Evolutionary conservation across 2,329 filamentous ascomycete genomes (phyloP), one percentile per base, ranked within the genome.

Genomic region (Fusarium praegraminearum): DNA sequence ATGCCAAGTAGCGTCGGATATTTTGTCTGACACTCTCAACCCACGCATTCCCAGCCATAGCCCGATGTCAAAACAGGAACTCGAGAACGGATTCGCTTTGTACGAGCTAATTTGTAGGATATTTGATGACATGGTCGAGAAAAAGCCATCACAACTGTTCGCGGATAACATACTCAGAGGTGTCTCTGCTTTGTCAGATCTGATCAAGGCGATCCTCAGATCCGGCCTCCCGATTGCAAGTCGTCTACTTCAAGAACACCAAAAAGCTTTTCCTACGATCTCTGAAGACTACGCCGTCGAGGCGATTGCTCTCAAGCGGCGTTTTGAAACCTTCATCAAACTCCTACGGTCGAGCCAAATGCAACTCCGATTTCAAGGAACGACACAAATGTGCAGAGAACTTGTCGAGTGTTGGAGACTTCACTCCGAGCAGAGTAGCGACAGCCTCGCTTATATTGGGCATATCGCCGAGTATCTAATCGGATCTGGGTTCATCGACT

Each of bases 271-370:
- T 30, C 83, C 84, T 0, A 65, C 80, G 11, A 77, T 86, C 26
- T 74, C 80, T 10, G 64, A 70, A 5, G 77, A 76, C 4, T 79
- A 80, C 59, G 81, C 82, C 1, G 74, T 82, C 2, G 85, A 87
- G 11, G 82, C 89, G 1, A 82, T 91, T 18, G 80, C 84, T 2
- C 83, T 84, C 54, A 85, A 89, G 57, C 97, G 92, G 90, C 90
- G 89, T 52, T 89, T 97, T 72, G 83, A 84, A 44, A 82, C 91
- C 2, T 82, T 92, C 53, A 89, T 88, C 72, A 91, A 88, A 70
- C 89, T 95, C 70, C 90, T 98, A 54, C 89, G 87, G 74, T 95
- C 93, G 60, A 91, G 92, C 36, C 93, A 95, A 74, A 97, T 98
- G 93, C 93, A 97, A 75, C 84, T 98, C 38, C 90, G 95, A 38